A percentile compares a stretch with the other conserved stretches of the same genome.
Evolutionary conservation across 306 rosid species (phyloP).

Genomic region (Ammopiptanthus mongolicus): DNA sequence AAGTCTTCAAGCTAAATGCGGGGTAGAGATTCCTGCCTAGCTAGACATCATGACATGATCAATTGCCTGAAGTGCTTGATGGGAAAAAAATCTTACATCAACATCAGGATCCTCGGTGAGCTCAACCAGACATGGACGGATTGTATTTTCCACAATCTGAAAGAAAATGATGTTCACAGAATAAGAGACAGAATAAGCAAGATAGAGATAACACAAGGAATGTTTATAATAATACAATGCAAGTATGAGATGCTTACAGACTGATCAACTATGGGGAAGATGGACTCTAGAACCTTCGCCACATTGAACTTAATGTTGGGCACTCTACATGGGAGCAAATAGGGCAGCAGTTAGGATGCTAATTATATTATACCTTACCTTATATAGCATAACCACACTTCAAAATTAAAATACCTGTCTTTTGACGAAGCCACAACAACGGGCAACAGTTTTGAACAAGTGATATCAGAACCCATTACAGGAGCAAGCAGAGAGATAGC

Average conservation of each 20-base stretch:
- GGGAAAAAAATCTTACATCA: slow-evolving; percentile 67
- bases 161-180: background rate
- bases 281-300: slow-evolving; percentile 72
- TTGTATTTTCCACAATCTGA: slow-evolving; percentile 67
- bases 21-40: slow-evolving; percentile 32
- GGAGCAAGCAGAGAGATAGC: slow-evolving; percentile 80
- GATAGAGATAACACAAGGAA: background rate
- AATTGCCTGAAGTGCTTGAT: slow-evolving; percentile 66
- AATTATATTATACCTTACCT: background rate
- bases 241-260: slow-evolving; percentile 45
- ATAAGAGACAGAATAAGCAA: background rate
- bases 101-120: slow-evolving; percentile 82
- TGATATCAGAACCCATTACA: slow-evolving; percentile 77
- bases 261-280: slow-evolving; percentile 72
- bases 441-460: slow-evolving; percentile 62
- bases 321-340: slow-evolving; percentile 41
- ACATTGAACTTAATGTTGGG: slow-evolving; percentile 83
- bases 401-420: slow-evolving; percentile 50
- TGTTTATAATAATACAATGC: background rate
- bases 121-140: slow-evolving; percentile 72
- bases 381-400: background rate
- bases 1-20: background rate
- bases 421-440: slow-evolving; percentile 53
- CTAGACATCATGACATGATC: slow-evolving; percentile 74
- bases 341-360: slow-evolving; percentile 19